Conservation (phyloP, 2,329 filamentous ascomycete species). For the Pochonia chlamydosporia region DNA sequence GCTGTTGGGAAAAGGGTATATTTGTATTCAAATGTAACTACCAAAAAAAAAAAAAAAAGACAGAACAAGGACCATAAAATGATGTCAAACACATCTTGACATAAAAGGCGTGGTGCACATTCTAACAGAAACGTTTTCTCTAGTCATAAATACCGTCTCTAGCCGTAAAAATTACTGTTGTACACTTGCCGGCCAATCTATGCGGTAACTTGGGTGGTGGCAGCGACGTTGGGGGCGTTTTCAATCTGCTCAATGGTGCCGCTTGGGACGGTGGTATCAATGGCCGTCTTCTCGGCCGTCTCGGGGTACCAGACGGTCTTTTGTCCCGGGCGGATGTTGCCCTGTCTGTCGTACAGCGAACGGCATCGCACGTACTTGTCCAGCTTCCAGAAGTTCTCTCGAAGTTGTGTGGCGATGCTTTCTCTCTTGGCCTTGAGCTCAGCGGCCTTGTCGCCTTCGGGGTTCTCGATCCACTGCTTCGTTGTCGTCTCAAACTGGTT, state of each 20-base stretch:
- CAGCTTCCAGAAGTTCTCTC: constrained; percentile 62
- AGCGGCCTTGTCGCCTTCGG: constrained; percentile 15
- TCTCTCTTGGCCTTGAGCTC: constrained; percentile 32
- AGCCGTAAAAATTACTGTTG: neutral
- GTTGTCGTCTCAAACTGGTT: constrained; percentile 54
- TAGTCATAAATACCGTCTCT: neutral
- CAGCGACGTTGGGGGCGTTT: neutral
- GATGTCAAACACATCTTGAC: neutral
- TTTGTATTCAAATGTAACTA: too few relatives aligned
- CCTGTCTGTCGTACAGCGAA: constrained; percentile 53
- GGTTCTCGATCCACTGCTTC: constrained; percentile 47
- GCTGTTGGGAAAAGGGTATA: too few relatives aligned
- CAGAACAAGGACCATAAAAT: too few relatives aligned
- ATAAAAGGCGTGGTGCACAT: neutral
- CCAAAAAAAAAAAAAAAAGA: too few relatives aligned
- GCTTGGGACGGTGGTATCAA: neutral
- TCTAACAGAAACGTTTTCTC: neutral
- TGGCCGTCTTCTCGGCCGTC: neutral
- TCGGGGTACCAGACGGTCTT: constrained; percentile 6
- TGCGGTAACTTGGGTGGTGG: neutral
- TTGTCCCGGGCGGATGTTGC: constrained; percentile 4
- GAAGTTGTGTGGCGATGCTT: constrained; percentile 43
- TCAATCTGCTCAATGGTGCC: constrained; percentile 1
- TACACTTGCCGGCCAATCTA: neutral
- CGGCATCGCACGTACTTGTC: constrained; percentile 62